Evolutionary conservation across 2,329 filamentous ascomycete species (phyloP).

Genomic region (Ampelomyces quisqualis): DNA sequence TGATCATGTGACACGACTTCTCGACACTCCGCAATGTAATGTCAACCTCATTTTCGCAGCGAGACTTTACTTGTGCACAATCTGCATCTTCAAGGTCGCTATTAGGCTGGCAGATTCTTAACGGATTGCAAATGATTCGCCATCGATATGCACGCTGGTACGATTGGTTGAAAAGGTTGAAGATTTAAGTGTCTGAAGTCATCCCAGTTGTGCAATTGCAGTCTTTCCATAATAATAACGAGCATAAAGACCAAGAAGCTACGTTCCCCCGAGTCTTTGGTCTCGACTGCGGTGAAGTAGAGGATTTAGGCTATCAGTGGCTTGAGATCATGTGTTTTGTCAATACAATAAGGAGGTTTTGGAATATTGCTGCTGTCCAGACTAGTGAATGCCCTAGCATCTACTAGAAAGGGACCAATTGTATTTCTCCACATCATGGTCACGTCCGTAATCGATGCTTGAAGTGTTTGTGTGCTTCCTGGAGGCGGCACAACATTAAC

Average conservation of each 20-base stretch:
- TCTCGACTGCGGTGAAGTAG: slow-evolving; percentile 32
- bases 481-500: slow-evolving; percentile 10
- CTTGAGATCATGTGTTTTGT: slow-evolving; percentile 26
- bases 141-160: too few species aligned
- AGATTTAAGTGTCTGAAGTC: too few species aligned
- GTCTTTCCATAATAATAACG: slow-evolving; percentile 25
- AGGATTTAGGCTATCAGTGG: slow-evolving; percentile 30
- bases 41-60: too few species aligned
- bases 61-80: too few species aligned
- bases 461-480: slow-evolving; percentile 8
- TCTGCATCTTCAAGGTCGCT: too few species aligned
- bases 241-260: slow-evolving; percentile 32
- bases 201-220: slow-evolving; percentile 24
- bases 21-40: too few species aligned
- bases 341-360: slow-evolving; percentile 25
- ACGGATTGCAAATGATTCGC: too few species aligned
- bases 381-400: slow-evolving; percentile 28
- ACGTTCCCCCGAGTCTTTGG: slow-evolving; percentile 22
- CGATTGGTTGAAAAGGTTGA: too few species aligned
- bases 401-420: slow-evolving; percentile 27
- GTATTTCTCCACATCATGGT: too few species aligned
- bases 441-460: too few species aligned
- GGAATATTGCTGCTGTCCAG: slow-evolving; percentile 24
- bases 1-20: too few species aligned
- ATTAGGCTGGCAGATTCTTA: slow-evolving; percentile 20